Evolutionary conservation across 73 alveolate species (phyloP).

Genomic region (Tetrahymena borealis): DNA sequence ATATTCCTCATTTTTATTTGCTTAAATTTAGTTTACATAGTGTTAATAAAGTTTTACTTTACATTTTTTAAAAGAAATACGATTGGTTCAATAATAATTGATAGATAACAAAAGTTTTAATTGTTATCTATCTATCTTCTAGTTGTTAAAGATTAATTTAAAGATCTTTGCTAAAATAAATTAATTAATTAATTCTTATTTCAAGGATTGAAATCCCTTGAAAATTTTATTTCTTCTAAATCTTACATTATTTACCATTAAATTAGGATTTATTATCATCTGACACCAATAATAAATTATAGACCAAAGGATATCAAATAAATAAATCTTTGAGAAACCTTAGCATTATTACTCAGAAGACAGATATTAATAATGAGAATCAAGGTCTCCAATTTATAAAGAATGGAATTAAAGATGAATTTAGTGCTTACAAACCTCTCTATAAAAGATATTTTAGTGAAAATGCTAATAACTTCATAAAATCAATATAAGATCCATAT

Average conservation of each 20-base stretch:
- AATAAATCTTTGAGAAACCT: neutral
- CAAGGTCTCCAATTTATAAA: neutral
- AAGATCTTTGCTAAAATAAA: no score
- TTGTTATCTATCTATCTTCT: no score
- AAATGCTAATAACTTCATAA: neutral
- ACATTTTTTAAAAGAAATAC: no score
- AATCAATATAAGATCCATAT: neutral
- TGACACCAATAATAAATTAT: neutral
- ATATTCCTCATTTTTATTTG: no score
- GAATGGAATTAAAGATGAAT: neutral
- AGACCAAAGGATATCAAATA: neutral
- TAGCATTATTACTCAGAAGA: neutral
- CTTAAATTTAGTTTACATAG: no score
- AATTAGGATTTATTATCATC: neutral
- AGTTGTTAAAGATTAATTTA: no score
- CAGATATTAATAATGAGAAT: neutral
- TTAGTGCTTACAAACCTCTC: neutral
- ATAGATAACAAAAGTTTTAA: no score
- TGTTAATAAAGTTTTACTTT: no score
- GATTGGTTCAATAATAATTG: no score
- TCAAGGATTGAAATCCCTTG: neutral
- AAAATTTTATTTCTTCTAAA: neutral
- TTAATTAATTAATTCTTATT: neutral
- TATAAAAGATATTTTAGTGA: neutral
- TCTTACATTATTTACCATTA: neutral